phyloP scores from a whole-genome alignment of 2,329 filamentous ascomycete genomes.

The Fusarium armeniacum region DNA sequence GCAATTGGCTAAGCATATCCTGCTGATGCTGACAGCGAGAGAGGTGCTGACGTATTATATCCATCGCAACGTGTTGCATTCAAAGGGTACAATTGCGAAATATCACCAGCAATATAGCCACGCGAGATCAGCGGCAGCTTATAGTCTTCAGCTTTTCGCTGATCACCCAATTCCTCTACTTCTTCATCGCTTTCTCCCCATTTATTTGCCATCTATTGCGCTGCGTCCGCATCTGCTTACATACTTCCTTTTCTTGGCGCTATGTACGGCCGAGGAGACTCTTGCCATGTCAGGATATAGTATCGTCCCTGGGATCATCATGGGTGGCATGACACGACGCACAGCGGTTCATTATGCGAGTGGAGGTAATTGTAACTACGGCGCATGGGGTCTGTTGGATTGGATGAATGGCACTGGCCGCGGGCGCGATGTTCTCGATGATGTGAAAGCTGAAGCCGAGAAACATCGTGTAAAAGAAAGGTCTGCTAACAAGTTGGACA shows the following conservation, averaged over 20 bases:
- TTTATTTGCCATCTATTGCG: constrained; percentile 74
- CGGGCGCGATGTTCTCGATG: constrained; percentile 66
- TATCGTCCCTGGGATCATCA: constrained; percentile 66
- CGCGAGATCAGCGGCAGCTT: constrained; percentile 67
- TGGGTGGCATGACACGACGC: constrained; percentile 64
- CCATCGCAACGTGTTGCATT: constrained; percentile 80
- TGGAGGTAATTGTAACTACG: constrained; percentile 70
- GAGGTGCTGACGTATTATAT: constrained; percentile 79
- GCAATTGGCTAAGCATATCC: constrained; percentile 65
- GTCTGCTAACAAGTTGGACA: constrained; percentile 53
- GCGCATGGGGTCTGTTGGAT: constrained; percentile 73
- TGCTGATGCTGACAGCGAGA: constrained; percentile 60
- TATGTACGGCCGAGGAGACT: constrained; percentile 76
- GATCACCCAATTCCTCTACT: constrained; percentile 78
- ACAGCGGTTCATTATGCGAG: constrained; percentile 68
- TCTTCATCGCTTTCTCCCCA: constrained; percentile 72
- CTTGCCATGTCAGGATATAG: constrained; percentile 78
- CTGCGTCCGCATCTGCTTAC: constrained; percentile 80
- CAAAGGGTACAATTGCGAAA: constrained; percentile 54
- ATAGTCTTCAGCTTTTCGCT: constrained; percentile 73
- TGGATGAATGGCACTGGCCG: constrained; percentile 70
- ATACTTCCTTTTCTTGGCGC: constrained; percentile 73
- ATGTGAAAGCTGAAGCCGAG: constrained; percentile 68
- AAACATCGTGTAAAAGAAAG: constrained; percentile 67
- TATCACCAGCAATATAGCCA: constrained; percentile 66